Evolutionary conservation across 306 rosid genomes (phyloP).

Genomic region (Quercus aquifolioides): DNA sequence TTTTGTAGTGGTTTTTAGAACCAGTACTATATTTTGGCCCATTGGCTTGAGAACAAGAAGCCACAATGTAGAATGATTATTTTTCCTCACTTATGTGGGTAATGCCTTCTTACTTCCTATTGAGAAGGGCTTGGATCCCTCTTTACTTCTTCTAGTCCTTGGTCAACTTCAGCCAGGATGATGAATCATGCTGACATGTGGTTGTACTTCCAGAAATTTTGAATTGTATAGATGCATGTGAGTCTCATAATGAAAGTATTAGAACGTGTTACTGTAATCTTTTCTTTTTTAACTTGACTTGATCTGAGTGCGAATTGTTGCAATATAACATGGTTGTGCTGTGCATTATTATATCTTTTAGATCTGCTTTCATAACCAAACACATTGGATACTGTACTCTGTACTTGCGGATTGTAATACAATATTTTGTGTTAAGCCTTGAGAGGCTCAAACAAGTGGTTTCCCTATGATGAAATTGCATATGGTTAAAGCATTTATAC

Average conservation of each 20-base stretch:
- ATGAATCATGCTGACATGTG: slow-evolving; percentile 18
- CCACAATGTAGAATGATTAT: no score
- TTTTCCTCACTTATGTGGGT: no score
- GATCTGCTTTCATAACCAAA: slow-evolving; percentile 12
- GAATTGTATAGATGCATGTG: slow-evolving; percentile 42
- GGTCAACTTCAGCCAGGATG: no score
- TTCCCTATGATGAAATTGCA: slow-evolving; percentile 13
- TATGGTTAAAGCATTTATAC: slow-evolving; percentile 12
- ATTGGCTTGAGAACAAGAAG: no score
- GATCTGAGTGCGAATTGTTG: slow-evolving; percentile 17
- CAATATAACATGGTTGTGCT: slow-evolving; percentile 11
- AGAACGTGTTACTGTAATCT: background rate
- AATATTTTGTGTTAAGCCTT: background rate
- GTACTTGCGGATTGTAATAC: slow-evolving; percentile 18
- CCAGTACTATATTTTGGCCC: no score
- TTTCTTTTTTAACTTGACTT: background rate
- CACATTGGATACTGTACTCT: slow-evolving; percentile 1
- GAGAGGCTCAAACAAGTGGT: background rate
- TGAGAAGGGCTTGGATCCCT: no score
- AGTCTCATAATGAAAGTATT: slow-evolving; percentile 11
- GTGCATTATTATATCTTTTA: slow-evolving; percentile 2
- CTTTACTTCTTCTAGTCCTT: no score
- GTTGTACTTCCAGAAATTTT: slow-evolving; percentile 1
- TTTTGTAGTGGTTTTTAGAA: no score
- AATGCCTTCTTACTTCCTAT: no score